Evolutionary conservation across 345 rosid species (phyloP).

Genomic region (Eucalyptus curtisii): DNA sequence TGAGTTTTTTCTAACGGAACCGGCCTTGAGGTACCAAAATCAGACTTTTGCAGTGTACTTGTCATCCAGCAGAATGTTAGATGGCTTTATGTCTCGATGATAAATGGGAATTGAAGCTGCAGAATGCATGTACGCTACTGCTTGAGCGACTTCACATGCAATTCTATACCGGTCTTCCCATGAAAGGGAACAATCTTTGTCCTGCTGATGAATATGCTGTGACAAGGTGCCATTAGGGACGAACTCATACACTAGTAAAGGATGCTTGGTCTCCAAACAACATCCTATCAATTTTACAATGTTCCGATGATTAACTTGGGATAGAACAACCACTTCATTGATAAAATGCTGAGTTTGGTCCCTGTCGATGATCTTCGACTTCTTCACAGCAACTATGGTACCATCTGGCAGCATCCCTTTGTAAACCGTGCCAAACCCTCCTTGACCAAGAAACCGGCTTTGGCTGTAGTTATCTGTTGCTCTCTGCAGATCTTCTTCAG

Average conservation of each 20-base stretch:
- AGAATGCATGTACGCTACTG: conserved; percentile 18
- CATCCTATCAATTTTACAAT: conserved; percentile 37
- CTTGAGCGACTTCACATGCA: conserved; percentile 8
- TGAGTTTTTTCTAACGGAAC: conserved; percentile 25
- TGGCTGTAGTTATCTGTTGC: conserved; percentile 24
- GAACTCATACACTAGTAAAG: conserved; percentile 26
- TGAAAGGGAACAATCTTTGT: neutral
- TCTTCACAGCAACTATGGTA: conserved; percentile 26
- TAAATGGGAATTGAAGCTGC: conserved; percentile 18
- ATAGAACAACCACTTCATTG: conserved; percentile 33
- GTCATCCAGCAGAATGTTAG: conserved; percentile 30
- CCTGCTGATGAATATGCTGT: conserved; percentile 14
- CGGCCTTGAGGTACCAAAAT: conserved; percentile 36
- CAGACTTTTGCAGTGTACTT: conserved; percentile 19
- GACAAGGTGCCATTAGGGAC: conserved; percentile 23
- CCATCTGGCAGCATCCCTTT: conserved; percentile 22
- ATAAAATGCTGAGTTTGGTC: conserved; percentile 28
- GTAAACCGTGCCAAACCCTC: conserved; percentile 35
- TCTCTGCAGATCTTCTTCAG: conserved; percentile 14
- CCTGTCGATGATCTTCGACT: conserved; percentile 14
- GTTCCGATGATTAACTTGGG: conserved; percentile 28
- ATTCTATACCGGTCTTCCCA: conserved; percentile 25
- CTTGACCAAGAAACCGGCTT: conserved; percentile 20
- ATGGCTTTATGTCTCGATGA: conserved; percentile 21
- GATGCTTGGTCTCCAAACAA: conserved; percentile 33